phyloP scores from a whole-genome alignment of 2,329 filamentous ascomycete species.

The Paraphoma sp. region DNA sequence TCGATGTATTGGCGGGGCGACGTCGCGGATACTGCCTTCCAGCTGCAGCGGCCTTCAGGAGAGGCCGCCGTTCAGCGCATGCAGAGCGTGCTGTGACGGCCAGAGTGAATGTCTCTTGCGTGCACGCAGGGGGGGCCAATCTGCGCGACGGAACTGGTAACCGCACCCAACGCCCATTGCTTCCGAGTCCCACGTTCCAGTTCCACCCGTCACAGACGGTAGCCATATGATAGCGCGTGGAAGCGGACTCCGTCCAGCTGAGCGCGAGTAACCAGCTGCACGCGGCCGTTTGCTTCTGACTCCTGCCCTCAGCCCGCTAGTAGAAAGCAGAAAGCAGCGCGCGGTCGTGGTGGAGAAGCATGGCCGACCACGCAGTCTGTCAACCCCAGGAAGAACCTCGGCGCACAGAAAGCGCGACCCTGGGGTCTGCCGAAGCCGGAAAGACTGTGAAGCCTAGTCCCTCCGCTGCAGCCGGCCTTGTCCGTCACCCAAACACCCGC shows the following conservation, averaged over 20 bases:
- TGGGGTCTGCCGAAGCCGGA: conserved; percentile 6
- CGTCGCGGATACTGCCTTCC: neutral
- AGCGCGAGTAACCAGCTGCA: neutral
- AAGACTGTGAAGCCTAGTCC: conserved; percentile 5
- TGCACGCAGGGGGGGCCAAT: conserved; percentile 9
- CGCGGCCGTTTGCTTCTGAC: neutral
- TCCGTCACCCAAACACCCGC: conserved; percentile 14
- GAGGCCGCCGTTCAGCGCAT: neutral
- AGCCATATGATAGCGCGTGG: neutral
- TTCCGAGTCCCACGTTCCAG: conserved; percentile 24
- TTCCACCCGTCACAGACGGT: conserved; percentile 12
- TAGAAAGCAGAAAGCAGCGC: neutral
- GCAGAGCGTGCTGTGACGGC: neutral
- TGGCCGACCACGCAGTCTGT: neutral
- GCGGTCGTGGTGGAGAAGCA: neutral
- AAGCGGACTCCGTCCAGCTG: neutral
- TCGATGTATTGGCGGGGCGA: conserved; percentile 6
- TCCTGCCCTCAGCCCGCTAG: neutral
- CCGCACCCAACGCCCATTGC: conserved; percentile 13
- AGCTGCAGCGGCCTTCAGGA: conserved; percentile 5
- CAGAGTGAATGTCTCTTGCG: conserved; percentile 7
- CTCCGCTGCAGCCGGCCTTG: conserved; percentile 1
- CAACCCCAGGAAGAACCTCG: conserved; percentile 8
- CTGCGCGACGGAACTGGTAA: conserved; percentile 1
- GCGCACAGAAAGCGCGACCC: conserved; percentile 8